Evolutionary conservation across 495 filamentous ascomycete genomes (phyloP).

Genomic region (Aspergillus bridgeri): DNA sequence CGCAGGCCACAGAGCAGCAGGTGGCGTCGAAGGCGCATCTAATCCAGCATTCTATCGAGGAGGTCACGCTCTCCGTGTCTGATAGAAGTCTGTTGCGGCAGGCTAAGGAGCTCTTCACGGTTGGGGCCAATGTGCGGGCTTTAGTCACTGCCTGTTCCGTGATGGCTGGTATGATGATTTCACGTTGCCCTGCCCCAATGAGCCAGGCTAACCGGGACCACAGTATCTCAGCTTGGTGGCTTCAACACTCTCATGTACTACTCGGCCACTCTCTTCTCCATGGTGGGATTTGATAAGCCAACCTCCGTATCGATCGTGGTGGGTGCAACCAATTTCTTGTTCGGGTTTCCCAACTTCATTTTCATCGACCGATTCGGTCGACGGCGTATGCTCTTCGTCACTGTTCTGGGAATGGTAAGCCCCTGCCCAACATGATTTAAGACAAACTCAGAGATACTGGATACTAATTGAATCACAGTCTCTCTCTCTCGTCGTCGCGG

Average conservation of each 20-base stretch:
- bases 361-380: constrained; percentile 46
- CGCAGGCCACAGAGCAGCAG: constrained; percentile 31
- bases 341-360: constrained; percentile 45
- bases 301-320: constrained; percentile 47
- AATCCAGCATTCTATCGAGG: constrained; percentile 33
- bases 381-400: constrained; percentile 41
- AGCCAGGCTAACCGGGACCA: neutral
- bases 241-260: constrained; percentile 50
- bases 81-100: constrained; percentile 30
- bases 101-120: constrained; percentile 43
- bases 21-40: constrained; percentile 36
- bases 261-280: constrained; percentile 47
- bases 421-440: neutral
- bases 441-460: neutral
- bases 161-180: constrained; percentile 32
- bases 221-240: constrained; percentile 37
- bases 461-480: neutral
- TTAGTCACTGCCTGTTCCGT: constrained; percentile 42
- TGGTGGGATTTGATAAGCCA: constrained; percentile 49
- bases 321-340: constrained; percentile 50
- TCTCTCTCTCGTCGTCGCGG: constrained; percentile 36
- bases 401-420: constrained; percentile 37
- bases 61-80: constrained; percentile 18
- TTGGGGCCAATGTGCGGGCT: constrained; percentile 41
- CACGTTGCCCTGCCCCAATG: neutral